phyloP scores from a whole-genome alignment of 2,329 filamentous ascomycete genomes.

The Oidium heveae region DNA sequence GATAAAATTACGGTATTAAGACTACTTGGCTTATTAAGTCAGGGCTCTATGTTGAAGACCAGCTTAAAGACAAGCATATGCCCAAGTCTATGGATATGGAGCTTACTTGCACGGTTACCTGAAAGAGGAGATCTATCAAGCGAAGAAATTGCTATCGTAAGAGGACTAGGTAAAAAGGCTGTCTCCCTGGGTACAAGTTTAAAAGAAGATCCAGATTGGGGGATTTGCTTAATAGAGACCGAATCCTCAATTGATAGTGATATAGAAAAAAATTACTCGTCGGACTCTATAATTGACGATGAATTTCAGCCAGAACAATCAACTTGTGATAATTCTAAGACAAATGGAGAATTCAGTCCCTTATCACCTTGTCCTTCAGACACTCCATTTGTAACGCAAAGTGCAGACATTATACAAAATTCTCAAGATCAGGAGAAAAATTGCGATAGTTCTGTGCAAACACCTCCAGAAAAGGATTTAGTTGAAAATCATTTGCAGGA shows the following conservation, averaged over 20 bases:
- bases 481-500: not conserved
- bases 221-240: constrained; percentile 20
- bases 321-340: not conserved
- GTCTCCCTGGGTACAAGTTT: constrained; percentile 22
- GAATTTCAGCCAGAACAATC: not conserved
- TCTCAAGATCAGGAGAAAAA: not conserved
- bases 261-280: constrained; percentile 2
- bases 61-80: constrained; percentile 33
- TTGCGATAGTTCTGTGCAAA: not conserved
- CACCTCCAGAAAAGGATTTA: not conserved
- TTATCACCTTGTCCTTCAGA: no score
- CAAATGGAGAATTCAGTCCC: not conserved
- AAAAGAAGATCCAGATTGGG: constrained; percentile 13
- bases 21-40: constrained; percentile 39
- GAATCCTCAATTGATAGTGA: constrained; percentile 20
- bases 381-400: not conserved
- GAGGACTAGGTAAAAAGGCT: constrained; percentile 59
- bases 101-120: constrained; percentile 48
- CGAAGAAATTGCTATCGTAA: constrained; percentile 47
- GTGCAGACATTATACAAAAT: not conserved
- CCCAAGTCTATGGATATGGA: constrained; percentile 69
- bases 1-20: constrained; percentile 39
- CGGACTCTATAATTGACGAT: constrained; percentile 4
- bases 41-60: constrained; percentile 30
- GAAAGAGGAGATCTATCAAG: constrained; percentile 52